Evolutionary conservation across 1,284 basidiomycete genomes (phyloP), one percentile per base, ranked within the genome.

Genomic region (Cutaneotrichosporon mucoides): DNA sequence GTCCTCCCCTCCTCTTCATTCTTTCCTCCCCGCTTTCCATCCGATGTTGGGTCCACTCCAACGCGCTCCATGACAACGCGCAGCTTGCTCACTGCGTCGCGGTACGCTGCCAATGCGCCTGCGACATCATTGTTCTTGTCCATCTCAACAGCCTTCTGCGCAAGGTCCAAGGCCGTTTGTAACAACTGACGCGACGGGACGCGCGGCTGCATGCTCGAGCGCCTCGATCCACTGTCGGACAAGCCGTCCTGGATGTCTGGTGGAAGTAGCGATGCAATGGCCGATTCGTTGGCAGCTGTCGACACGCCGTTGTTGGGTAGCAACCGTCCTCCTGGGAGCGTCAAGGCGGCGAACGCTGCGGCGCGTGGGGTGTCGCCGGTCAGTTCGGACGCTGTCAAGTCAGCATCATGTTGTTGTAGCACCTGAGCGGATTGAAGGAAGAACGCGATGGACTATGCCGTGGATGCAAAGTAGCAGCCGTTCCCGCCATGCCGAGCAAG

Each of bases 51-150:
- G 38, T 65, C 71, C 9, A 76, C 68, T 3, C 76, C 77, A 3
- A 79, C 76, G 34, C 78, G 58, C 56, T 73, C 76, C 77, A 79
- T 79, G 7, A 79, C 78, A 10, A 66, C 67, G 16, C 74, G 69
- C 35, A 79, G 56, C 45, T 73, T 70, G 33, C 57, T 59, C 2
- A 79, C 77, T 1, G 78, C 77, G 47, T 78, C 76, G 7, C 70
- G 62, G 57, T 79, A 79, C 36, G 74, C 73, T 5, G 62, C 67
- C 12, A 79, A 60, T 1, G 78, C 77, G 5, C 76, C 76, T 0
- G 62, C 55, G 8, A 79, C 77, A 59, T 77, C 76, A 55, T 78
- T 78, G 33, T 65, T 69, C 59, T 73, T 72, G 62, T 79, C 78
- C 69, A 75, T 73, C 62, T 77, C 75, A n/a, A 79, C 78, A 0